Conservation (phyloP, 176 grass and related monocot species). For the Carex pumila region DNA sequence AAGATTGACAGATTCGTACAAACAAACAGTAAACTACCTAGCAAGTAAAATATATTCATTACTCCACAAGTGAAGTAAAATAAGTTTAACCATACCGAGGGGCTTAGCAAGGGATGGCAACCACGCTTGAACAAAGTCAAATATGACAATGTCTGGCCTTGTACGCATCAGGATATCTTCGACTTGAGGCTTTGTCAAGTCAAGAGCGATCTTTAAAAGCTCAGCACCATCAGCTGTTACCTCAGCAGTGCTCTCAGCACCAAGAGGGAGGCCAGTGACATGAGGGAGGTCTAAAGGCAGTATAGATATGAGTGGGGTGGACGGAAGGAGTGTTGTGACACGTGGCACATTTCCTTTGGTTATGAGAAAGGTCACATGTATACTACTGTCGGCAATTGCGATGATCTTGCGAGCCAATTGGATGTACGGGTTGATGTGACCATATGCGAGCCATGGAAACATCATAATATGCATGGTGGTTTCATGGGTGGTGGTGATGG, state of each 20-base stretch:
- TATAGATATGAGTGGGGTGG: background rate
- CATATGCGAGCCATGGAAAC: slow-evolving; percentile 25
- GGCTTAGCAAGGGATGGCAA: slow-evolving; percentile 12
- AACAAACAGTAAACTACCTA: no score
- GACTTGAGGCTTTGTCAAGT: slow-evolving; percentile 7
- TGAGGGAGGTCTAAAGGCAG: slow-evolving; percentile 19
- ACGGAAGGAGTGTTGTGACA: slow-evolving; percentile 26
- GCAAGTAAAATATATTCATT: no score
- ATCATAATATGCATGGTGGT: background rate
- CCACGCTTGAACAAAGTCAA: slow-evolving; percentile 43
- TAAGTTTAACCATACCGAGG: slow-evolving; percentile 8
- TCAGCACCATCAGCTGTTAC: slow-evolving; percentile 24
- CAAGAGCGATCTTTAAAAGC: slow-evolving; percentile 46
- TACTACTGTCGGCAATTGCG: background rate
- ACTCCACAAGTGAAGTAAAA: no score
- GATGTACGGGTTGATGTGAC: slow-evolving; percentile 40
- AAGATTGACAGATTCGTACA: no score
- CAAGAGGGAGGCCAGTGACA: slow-evolving; percentile 29
- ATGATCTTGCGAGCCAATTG: slow-evolving; percentile 39
- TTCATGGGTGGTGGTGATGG: no score
- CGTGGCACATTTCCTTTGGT: slow-evolving; percentile 25
- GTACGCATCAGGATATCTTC: background rate
- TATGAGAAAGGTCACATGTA: slow-evolving; percentile 35
- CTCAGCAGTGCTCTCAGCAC: slow-evolving; percentile 39
- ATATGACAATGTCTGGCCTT: slow-evolving; percentile 27